These are phyloP conservation scores for Sporothrix brunneoviolacea DNA, from an alignment of 2,329 filamentous ascomycete genomes.

Conservation along the genomic window DNA sequence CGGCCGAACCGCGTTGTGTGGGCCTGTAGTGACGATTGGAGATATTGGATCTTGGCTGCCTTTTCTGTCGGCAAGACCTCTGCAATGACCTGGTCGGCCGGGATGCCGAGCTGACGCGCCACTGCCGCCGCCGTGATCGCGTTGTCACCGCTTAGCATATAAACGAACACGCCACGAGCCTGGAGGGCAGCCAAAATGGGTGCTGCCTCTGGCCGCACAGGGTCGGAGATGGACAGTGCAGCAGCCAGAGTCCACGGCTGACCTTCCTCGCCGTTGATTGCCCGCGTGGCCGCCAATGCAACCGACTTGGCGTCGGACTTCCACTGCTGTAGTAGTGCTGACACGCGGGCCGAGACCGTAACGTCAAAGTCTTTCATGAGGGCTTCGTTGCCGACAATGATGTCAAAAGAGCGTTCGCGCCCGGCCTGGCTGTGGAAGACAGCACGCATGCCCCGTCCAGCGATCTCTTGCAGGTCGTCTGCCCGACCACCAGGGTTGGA, in stretches of 20 bases:
- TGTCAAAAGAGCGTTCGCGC: slow-evolving; percentile 31
- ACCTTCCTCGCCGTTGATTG: slow-evolving; percentile 2
- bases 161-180: slow-evolving; percentile 63
- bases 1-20: slow-evolving; percentile 15
- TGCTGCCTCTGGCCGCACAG: slow-evolving; percentile 66
- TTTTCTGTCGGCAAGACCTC: slow-evolving; percentile 83
- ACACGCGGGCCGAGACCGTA: slow-evolving; percentile 29
- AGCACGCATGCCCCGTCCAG: slow-evolving; percentile 65
- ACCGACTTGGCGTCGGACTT: slow-evolving; percentile 59
- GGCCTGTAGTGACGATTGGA: slow-evolving; percentile 47
- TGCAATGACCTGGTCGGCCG: slow-evolving; percentile 67
- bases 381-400: slow-evolving; percentile 66
- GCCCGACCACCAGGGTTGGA: slow-evolving; percentile 24
- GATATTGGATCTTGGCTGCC: slow-evolving; percentile 59
- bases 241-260: slow-evolving; percentile 48
- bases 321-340: slow-evolving; percentile 44
- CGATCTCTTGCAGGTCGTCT: slow-evolving; percentile 54
- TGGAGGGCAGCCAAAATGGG: slow-evolving; percentile 59
- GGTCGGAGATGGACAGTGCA: slow-evolving; percentile 71
- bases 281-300: slow-evolving; percentile 47
- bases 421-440: slow-evolving; percentile 28
- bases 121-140: slow-evolving; percentile 76
- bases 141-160: slow-evolving; percentile 93
- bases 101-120: slow-evolving; percentile 68
- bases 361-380: slow-evolving; percentile 52